phyloP scores from a whole-genome alignment of 2,329 filamentous ascomycete species.

The Pseudogymnoascus sp. region DNA sequence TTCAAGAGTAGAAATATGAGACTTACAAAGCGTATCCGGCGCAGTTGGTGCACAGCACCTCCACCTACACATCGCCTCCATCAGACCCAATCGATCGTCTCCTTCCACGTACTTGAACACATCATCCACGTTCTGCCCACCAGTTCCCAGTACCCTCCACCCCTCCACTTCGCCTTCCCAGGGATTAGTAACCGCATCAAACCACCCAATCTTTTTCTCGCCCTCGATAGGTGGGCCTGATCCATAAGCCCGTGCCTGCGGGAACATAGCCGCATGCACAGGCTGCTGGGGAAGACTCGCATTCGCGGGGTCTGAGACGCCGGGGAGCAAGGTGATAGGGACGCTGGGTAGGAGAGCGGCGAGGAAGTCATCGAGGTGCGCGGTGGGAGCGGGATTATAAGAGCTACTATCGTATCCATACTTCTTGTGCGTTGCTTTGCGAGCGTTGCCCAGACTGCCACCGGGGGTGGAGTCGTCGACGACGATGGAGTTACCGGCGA shows the following conservation, averaged over 20 bases:
- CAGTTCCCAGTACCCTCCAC: slow-evolving; percentile 77
- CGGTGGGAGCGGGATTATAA: slow-evolving; percentile 81
- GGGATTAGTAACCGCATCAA: slow-evolving; percentile 86
- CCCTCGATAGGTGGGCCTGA: slow-evolving; percentile 30
- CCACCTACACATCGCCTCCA: slow-evolving; percentile 94
- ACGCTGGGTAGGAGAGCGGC: slow-evolving; percentile 73
- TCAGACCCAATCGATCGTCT: slow-evolving; percentile 72
- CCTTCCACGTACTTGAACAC: slow-evolving; percentile 83
- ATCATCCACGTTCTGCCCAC: slow-evolving; percentile 90
- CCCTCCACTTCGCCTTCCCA: slow-evolving; percentile 88
- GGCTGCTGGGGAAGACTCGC: slow-evolving; percentile 85
- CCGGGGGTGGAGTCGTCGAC: slow-evolving; percentile 22
- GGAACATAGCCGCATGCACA: slow-evolving; percentile 88
- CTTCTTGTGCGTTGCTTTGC: slow-evolving; percentile 53
- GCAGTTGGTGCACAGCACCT: slow-evolving; percentile 85
- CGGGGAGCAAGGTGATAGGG: slow-evolving; percentile 82
- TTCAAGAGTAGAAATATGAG: neutral
- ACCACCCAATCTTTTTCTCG: slow-evolving; percentile 53
- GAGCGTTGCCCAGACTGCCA: slow-evolving; percentile 25
- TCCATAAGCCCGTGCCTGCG: slow-evolving; percentile 61
- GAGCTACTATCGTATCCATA: slow-evolving; percentile 88
- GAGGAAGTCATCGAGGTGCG: slow-evolving; percentile 77
- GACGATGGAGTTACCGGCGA: slow-evolving; percentile 80
- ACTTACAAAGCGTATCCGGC: slow-evolving; percentile 86
- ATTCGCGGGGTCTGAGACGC: slow-evolving; percentile 78